Percentiles rank a stretch among this genome's conserved stretches.
Evolutionary conservation across 2,329 filamentous ascomycete genomes (phyloP).

Genomic region (Colletotrichum cordylinicola): DNA sequence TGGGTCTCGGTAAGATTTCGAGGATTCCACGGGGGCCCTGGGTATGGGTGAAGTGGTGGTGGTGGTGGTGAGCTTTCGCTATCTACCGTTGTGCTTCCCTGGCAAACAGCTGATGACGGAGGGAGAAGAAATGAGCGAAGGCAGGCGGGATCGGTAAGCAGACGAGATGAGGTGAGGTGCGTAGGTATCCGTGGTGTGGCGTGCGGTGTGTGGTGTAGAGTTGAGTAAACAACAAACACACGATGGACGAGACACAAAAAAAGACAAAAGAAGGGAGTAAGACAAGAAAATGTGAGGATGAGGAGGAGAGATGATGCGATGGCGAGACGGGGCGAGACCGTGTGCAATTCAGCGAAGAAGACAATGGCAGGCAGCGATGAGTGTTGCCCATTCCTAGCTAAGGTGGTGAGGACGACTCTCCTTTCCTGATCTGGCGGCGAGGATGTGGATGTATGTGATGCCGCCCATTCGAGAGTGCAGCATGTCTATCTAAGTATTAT

Average conservation of each 20-base stretch:
- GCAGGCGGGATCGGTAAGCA: background rate
- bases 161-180: background rate
- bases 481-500: background rate
- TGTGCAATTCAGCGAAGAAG: background rate
- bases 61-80: background rate
- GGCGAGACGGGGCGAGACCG: background rate
- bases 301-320: background rate
- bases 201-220: background rate
- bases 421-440: background rate
- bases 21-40: background rate
- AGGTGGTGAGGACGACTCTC: background rate
- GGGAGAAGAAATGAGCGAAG: background rate
- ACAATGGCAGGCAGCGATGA: background rate
- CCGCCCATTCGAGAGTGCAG: background rate
- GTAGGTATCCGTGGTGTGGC: background rate
- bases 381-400: background rate
- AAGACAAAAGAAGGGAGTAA: background rate
- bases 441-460: background rate
- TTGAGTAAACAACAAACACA: background rate
- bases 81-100: background rate
- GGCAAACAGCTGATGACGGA: background rate
- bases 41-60: background rate
- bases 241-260: background rate
- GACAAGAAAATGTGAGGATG: background rate
- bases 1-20: background rate